Percentiles rank a stretch among this genome's conserved stretches.
These are phyloP conservation scores for Hypoxylon subgilvum DNA, from an alignment of 495 filamentous ascomycete genomes.

Conservation along the genomic window DNA sequence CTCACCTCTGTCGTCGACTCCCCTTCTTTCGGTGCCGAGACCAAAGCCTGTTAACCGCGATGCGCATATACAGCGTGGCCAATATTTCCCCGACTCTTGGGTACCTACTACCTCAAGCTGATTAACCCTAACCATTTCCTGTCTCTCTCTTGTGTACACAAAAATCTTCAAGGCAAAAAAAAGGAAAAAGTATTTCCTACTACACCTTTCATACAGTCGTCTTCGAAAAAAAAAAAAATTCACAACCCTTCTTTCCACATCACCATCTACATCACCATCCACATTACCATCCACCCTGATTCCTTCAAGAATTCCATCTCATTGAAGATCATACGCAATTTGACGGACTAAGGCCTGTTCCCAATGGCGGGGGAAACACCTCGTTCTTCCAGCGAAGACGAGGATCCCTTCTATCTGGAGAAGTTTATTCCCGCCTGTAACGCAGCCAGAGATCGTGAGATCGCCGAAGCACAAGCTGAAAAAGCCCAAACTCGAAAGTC, in stretches of 20 bases:
- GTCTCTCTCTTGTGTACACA: background rate
- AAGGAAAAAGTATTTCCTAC: too few species aligned
- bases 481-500: background rate
- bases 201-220: too few species aligned
- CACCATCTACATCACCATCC: background rate
- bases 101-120: background rate
- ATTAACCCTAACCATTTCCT: background rate
- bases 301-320: background rate
- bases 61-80: constrained; percentile 10
- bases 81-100: background rate
- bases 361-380: background rate
- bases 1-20: background rate
- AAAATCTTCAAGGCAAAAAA: too few species aligned
- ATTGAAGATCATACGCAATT: too few species aligned
- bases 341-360: too few species aligned
- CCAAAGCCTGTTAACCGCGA: constrained; percentile 12
- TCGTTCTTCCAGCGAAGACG: background rate
- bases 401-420: constrained; percentile 10
- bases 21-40: background rate
- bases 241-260: background rate
- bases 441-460: background rate
- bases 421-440: constrained; percentile 6
- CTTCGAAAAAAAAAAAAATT: too few species aligned
- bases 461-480: too few species aligned
- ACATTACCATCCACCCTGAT: too few species aligned